Evolutionary conservation across 768 basidiomycete species (phyloP), one percentile per base, ranked within the genome.

Genomic region (Tulasnella sp.): DNA sequence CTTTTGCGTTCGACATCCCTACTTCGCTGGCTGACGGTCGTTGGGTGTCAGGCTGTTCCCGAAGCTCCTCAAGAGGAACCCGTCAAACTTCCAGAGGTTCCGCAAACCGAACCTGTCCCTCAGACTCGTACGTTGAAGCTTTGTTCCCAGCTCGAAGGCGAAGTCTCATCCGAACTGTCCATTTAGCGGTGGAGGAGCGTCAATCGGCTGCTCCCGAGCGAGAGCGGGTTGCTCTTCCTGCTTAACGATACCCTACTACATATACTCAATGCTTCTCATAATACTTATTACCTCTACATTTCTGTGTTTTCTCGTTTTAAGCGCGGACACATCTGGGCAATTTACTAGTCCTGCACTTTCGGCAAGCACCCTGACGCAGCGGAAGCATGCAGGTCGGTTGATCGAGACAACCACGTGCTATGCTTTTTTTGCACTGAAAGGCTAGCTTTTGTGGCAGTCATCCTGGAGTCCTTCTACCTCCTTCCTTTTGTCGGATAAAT

Each of bases 51-150:
- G 68, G 19, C 68, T 47, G 42, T 65, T 74, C 77, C 78, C 71
- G 80, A 78, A 69, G 76, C 69, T 59, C 75, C 79, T 73, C 63
- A 76, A 37, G 74, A 79, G 44, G 44, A 75, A 7, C 78, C 76
- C 36, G 75, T 86, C 36, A 75, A 81, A 5, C 77, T 92, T 65
- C 91, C 91, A 3, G 80, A 83, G 12, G 86, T 79, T 9, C 90
- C 90, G 1, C 81, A 78, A 4, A 79, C 79, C 39, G 79, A 81
- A 63, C 89, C 86, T 6, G 76, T 80, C 40, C 34, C 76, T 39
- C 47, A 73, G 9, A 67, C 64, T 5, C 68, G 32, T 75, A 42
- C 36, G 62, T 39, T 11, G n/a, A 29, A 1, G 8, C 5, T 9
- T 26, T n/a, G n/a, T n/a, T 52, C 47, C 29, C 47, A 29, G n/a